Evolutionary conservation across 176 grass and related monocot species (phyloP), one percentile per base, ranked within the genome.

Genomic region (Bolboschoenus planiculmis): DNA sequence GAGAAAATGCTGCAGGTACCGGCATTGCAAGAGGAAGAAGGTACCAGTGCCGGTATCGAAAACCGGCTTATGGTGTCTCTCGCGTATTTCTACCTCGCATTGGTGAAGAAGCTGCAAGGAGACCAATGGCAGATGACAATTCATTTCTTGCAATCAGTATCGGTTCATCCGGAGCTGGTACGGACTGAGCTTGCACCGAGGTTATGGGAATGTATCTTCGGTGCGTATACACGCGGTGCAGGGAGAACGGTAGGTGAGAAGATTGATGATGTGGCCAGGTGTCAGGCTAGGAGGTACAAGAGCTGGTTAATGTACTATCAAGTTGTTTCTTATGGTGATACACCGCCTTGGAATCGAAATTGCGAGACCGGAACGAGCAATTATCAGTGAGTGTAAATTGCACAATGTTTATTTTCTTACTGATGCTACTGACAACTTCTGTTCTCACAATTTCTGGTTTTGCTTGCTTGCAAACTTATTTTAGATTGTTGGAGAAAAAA

Each of bases 291-390:
- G 82, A 51, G 91, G 35, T 98, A 93, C 85, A 98, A 95, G 84
- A 88, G 92, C 84, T 98, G 96, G 92, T 82, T 98, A 70, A 98
- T 98, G 87, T 98, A 98, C 82, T 98, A 93, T 78, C 88, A 90
- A 89, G 96, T 98, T 10, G 89, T 98, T 26, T 90, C 88, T 9
- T 90, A 86, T 9, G 88, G 88, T 4, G 83, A 89, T 20, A 85
- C 81, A 53, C 80, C 85, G 15, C 74, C 83, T 53, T 86, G 84
- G 70, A 87, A 50, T 60, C 55, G 68, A 34, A 67, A 78, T 31
- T 70, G 62, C 79, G 73, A 43, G 14, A 15, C 61, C 27, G 81
- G 15, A 24, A 65, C 46, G 0, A 59, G 47, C 63, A 56, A 54
- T 54, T 72, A 56, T 64, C 85, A 84, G 71, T 88, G 79, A 89